Percentiles rank a stretch among this genome's conserved stretches.
Conservation (phyloP, 352 stramenopile genomes). For the Peronospora tabacina region DNA sequence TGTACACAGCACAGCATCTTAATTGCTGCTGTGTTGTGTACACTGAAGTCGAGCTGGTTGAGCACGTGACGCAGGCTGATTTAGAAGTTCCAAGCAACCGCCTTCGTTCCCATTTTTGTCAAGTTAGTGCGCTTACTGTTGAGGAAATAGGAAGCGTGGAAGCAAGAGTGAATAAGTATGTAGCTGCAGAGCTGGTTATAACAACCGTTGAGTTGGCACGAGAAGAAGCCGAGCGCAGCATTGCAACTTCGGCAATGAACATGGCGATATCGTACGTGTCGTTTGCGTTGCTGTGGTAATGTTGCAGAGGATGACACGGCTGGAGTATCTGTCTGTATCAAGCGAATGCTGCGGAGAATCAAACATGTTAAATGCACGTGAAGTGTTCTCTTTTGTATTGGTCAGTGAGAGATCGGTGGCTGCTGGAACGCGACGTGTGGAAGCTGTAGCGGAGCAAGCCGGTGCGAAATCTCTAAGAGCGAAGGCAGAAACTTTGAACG, state of each 20-base stretch:
- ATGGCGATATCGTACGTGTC: constrained; percentile 73
- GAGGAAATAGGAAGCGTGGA: constrained; percentile 59
- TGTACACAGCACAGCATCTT: too few relatives aligned
- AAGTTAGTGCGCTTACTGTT: constrained; percentile 58
- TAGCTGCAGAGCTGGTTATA: constrained; percentile 32
- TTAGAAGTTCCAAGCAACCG: constrained; percentile 54
- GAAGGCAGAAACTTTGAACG: constrained; percentile 41
- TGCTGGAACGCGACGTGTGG: constrained; percentile 66
- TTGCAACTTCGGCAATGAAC: constrained; percentile 40
- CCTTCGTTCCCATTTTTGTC: constrained; percentile 78
- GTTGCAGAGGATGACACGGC: background rate
- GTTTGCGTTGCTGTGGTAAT: constrained; percentile 37
- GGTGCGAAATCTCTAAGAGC: constrained; percentile 49
- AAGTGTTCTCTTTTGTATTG: constrained; percentile 66
- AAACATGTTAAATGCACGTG: constrained; percentile 40
- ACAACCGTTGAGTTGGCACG: constrained; percentile 34
- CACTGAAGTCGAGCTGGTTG: constrained; percentile 53
- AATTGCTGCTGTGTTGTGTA: constrained; percentile 65
- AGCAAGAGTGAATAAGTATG: constrained; percentile 49
- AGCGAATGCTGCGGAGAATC: constrained; percentile 77
- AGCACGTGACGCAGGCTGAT: constrained; percentile 66
- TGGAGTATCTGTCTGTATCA: constrained; percentile 22
- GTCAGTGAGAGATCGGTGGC: constrained; percentile 72
- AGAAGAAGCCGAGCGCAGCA: constrained; percentile 45
- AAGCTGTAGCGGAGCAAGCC: constrained; percentile 48